Evolutionary conservation across 2,329 filamentous ascomycete genomes (phyloP).

Genomic region (Alternaria viburni): DNA sequence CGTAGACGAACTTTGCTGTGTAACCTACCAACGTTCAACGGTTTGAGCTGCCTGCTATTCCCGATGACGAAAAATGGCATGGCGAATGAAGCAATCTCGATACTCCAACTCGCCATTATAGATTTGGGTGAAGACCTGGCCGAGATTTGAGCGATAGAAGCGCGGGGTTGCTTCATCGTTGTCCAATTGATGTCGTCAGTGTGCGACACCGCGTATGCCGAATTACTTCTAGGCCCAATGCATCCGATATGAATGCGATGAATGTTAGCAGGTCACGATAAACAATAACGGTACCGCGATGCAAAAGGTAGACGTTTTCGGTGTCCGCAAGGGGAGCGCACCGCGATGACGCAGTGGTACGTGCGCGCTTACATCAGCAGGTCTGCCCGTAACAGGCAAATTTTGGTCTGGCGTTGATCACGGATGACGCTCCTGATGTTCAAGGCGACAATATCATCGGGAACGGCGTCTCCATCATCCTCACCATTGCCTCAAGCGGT

Average conservation of each 20-base stretch:
- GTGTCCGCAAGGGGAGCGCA: not conserved
- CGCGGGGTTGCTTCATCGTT: not conserved
- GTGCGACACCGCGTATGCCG: not conserved
- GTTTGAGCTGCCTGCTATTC: not conserved
- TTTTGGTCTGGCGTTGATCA: not conserved
- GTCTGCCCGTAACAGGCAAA: not conserved
- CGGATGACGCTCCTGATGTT: conserved; percentile 5
- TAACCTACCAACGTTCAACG: not conserved
- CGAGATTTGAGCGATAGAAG: not conserved
- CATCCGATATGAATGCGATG: not conserved
- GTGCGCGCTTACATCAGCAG: conserved; percentile 2
- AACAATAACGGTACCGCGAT: not conserved
- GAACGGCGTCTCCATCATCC: not conserved
- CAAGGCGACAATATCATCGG: not conserved
- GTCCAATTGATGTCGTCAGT: not conserved
- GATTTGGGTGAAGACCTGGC: not conserved
- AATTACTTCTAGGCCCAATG: not conserved
- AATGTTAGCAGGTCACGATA: not conserved
- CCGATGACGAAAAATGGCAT: not conserved
- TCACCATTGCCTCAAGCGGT: too few species aligned
- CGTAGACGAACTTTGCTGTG: not conserved
- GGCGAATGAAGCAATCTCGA: not conserved
- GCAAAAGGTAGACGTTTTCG: not conserved
- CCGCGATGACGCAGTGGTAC: not conserved
- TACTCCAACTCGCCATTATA: not conserved